A percentile compares a stretch with the other conserved stretches of the same genome.
Conservation (phyloP, 495 filamentous ascomycete species). For the Chaetomium cochliodes region DNA sequence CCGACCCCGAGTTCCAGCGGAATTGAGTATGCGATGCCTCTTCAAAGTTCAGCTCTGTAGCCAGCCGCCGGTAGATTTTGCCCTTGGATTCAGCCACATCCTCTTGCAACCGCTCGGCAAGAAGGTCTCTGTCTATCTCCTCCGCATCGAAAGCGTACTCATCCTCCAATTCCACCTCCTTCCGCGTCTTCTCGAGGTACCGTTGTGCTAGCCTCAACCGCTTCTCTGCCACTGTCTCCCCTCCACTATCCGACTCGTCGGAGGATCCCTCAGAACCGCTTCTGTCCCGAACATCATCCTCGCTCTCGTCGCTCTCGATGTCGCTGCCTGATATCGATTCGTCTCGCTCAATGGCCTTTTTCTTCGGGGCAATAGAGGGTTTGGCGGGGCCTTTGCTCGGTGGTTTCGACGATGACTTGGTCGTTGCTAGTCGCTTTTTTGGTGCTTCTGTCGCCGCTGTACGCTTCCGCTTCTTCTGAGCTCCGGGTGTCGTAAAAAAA, state of each 20-base stretch:
- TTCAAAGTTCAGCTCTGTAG: conserved; percentile 63
- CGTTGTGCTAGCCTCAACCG: conserved; percentile 85
- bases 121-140: conserved; percentile 86
- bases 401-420: conserved; percentile 39
- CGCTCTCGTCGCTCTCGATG: conserved; percentile 49
- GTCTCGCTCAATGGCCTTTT: conserved; percentile 59
- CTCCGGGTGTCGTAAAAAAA: conserved; percentile 77
- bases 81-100: conserved; percentile 94
- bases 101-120: conserved; percentile 84
- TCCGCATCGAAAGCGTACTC: conserved; percentile 83
- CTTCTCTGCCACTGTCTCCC: conserved; percentile 84
- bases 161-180: conserved; percentile 59
- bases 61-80: conserved; percentile 75
- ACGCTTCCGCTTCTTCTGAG: conserved; percentile 78
- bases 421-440: conserved; percentile 48
- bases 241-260: conserved; percentile 55
- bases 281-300: conserved; percentile 39
- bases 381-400: conserved; percentile 45
- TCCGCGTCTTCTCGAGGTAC: conserved; percentile 84
- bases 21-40: conserved; percentile 66
- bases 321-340: conserved; percentile 90
- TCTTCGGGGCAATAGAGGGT: conserved; percentile 46
- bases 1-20: conserved; percentile 69
- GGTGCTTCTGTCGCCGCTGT: conserved; percentile 41
- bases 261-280: conserved; percentile 50